Percentiles rank a stretch among this genome's conserved stretches.
phyloP scores from a whole-genome alignment of 345 rosid genomes.

The Eucalyptus curtisii region DNA sequence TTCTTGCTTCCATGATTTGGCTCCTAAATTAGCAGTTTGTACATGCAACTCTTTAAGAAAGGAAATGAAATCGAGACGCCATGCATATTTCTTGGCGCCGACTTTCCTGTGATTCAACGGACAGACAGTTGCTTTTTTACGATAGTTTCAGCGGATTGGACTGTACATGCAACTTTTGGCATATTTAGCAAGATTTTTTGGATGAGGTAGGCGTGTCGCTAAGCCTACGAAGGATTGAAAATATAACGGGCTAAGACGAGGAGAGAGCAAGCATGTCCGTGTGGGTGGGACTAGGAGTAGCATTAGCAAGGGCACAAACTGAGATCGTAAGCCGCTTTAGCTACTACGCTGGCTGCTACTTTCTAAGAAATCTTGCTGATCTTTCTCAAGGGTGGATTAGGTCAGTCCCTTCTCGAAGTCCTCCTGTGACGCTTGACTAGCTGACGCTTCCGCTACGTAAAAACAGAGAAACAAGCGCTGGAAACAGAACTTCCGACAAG shows the following conservation, averaged over 20 bases:
- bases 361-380: too few relatives aligned
- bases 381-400: too few relatives aligned
- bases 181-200: constrained; percentile 9
- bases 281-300: background rate
- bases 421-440: too few relatives aligned
- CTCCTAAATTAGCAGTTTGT: background rate
- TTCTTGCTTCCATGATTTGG: background rate
- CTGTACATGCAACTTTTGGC: constrained; percentile 37
- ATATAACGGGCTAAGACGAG: background rate
- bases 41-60: background rate
- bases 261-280: background rate
- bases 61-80: background rate
- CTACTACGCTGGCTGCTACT: constrained; percentile 40
- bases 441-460: too few relatives aligned
- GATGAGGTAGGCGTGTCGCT: constrained; percentile 25
- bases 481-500: background rate
- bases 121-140: background rate
- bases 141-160: constrained; percentile 8
- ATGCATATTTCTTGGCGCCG: accelerated
- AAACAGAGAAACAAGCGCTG: accelerated
- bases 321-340: constrained; percentile 75
- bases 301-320: constrained; percentile 15
- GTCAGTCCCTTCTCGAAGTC: too few relatives aligned
- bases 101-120: background rate
- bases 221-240: background rate